These are phyloP conservation scores for Mycena metata DNA, from an alignment of 768 basidiomycete species.

Conservation along the genomic window DNA sequence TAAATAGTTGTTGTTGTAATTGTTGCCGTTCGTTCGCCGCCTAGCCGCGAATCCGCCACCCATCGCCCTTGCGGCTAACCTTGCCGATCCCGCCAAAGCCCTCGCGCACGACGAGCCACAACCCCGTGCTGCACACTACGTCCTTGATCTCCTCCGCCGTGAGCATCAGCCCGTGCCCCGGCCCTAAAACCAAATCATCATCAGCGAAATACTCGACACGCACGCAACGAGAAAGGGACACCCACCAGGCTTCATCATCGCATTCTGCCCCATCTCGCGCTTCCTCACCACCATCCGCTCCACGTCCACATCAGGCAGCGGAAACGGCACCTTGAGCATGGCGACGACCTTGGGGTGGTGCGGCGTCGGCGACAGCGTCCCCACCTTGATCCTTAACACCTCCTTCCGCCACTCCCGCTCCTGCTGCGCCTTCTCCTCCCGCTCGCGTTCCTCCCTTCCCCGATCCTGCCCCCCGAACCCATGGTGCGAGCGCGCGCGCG, in stretches of 20 bases:
- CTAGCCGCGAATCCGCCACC: slow-evolving; percentile 80
- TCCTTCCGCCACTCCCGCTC: slow-evolving; percentile 43
- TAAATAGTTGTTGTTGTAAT: neutral
- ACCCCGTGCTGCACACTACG: slow-evolving; percentile 84
- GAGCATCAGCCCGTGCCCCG: slow-evolving; percentile 66
- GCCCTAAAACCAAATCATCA: too few relatives aligned
- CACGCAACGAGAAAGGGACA: too few relatives aligned
- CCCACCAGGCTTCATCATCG: slow-evolving; percentile 17
- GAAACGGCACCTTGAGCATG: slow-evolving; percentile 91
- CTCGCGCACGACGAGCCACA: slow-evolving; percentile 94
- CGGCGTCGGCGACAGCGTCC: slow-evolving; percentile 90
- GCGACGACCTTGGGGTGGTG: slow-evolving; percentile 97
- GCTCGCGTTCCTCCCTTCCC: slow-evolving; percentile 6
- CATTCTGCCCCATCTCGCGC: slow-evolving; percentile 51
- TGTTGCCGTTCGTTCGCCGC: too few relatives aligned
- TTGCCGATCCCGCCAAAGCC: slow-evolving; percentile 92
- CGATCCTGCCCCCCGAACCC: slow-evolving; percentile 18
- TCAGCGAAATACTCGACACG: too few relatives aligned
- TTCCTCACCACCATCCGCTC: slow-evolving; percentile 68
- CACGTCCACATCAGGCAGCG: slow-evolving; percentile 85
- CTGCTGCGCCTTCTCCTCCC: slow-evolving; percentile 29
- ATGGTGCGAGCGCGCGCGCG: slow-evolving; percentile 32
- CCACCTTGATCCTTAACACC: slow-evolving; percentile 74
- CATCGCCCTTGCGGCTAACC: slow-evolving; percentile 82
- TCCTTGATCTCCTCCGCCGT: slow-evolving; percentile 96